Conservation (phyloP, 2,329 filamentous ascomycete genomes). For the Apiospora koreana region DNA sequence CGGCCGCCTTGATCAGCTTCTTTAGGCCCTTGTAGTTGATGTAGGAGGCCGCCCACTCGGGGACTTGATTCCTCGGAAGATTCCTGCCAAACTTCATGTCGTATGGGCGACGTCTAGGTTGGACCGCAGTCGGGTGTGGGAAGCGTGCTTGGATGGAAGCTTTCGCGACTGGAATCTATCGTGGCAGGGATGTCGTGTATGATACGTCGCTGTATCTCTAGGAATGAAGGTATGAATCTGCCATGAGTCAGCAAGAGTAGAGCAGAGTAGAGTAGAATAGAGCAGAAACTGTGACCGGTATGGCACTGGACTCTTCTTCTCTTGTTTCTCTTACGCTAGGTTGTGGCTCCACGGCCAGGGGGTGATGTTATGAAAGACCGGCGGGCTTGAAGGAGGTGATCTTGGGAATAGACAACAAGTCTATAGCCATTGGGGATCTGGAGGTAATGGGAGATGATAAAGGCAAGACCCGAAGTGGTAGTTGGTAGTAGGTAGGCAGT, state of each 20-base stretch:
- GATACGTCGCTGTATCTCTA: background rate
- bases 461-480: background rate
- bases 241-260: background rate
- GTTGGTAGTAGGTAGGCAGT: background rate
- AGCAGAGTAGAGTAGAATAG: too few species aligned
- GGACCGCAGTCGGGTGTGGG: background rate
- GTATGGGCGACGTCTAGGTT: background rate
- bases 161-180: background rate
- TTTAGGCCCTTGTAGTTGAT: constrained; percentile 93
- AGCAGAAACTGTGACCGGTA: too few species aligned
- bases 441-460: background rate
- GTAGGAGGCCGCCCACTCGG: constrained; percentile 81
- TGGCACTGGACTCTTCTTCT: background rate
- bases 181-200: background rate
- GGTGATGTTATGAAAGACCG: constrained; percentile 11
- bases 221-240: background rate
- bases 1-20: constrained; percentile 86
- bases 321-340: background rate
- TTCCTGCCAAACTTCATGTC: constrained; percentile 65
- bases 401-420: background rate
- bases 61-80: constrained; percentile 80
- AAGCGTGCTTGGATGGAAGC: background rate
- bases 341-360: background rate
- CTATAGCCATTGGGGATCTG: background rate
- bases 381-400: background rate